phyloP scores from a whole-genome alignment of 768 basidiomycete genomes.

The Leucosporidium scottii region DNA sequence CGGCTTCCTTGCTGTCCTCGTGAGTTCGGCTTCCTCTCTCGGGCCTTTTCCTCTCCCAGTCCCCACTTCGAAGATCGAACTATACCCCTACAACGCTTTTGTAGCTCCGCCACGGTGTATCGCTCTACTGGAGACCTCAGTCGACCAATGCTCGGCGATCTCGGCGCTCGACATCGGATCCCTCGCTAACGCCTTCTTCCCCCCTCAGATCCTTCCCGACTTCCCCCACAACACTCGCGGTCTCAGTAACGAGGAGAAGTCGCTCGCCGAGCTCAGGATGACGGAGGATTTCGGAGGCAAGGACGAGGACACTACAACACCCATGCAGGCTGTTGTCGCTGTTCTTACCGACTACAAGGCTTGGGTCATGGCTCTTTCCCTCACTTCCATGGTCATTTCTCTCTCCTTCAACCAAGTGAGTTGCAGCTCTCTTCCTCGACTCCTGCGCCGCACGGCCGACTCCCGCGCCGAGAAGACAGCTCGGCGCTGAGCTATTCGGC shows the following conservation, averaged over 20 bases:
- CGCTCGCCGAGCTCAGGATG: constrained; percentile 42
- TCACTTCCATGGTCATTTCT: constrained; percentile 22
- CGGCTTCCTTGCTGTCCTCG: constrained; percentile 50
- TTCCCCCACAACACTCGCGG: constrained; percentile 47
- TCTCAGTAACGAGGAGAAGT: constrained; percentile 33
- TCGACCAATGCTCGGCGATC: no score
- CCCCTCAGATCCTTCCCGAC: constrained; percentile 61
- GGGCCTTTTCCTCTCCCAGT: constrained; percentile 27
- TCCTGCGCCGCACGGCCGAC: no score
- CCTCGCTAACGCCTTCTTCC: background rate
- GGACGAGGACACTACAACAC: constrained; percentile 29
- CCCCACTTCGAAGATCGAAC: no score
- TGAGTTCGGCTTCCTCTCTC: background rate
- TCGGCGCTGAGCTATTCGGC: no score
- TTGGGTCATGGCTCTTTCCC: constrained; percentile 16
- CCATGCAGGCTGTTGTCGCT: constrained; percentile 6
- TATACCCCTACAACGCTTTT: constrained; percentile 43
- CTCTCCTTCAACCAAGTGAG: constrained; percentile 24
- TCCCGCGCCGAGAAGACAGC: no score
- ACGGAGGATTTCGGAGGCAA: constrained; percentile 38
- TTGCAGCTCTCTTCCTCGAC: background rate
- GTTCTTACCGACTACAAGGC: constrained; percentile 30
- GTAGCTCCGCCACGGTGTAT: no score
- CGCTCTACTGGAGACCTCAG: no score
- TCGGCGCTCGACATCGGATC: background rate